Conservation (phyloP, 225 moss, liverwort and hornwort species). For the Antitrichia curtipendula region DNA sequence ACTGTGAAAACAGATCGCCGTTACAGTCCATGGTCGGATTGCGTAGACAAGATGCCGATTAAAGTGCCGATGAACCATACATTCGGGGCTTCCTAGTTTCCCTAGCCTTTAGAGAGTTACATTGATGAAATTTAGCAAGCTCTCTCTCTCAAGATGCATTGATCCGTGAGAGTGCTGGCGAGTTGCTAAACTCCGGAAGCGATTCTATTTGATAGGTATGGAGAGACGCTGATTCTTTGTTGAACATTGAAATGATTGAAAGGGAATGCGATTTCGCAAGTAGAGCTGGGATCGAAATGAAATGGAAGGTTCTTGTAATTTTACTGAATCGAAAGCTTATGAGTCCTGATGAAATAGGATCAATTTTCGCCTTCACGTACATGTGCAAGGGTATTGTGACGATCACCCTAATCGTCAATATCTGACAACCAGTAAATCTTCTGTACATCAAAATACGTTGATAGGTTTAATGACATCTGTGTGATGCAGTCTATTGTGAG, state of each 20-base stretch:
- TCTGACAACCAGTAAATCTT: background rate
- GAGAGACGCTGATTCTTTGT: background rate
- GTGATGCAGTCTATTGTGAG: background rate
- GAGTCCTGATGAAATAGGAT: background rate
- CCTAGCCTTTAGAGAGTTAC: background rate
- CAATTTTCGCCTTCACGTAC: background rate
- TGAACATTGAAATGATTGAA: background rate
- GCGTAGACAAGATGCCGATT: constrained; percentile 9
- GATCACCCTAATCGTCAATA: background rate
- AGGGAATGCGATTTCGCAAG: background rate
- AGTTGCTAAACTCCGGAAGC: background rate
- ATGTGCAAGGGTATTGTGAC: background rate
- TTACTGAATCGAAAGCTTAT: background rate
- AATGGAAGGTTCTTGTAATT: background rate
- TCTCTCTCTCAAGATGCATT: background rate
- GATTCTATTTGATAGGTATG: background rate
- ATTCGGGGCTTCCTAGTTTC: background rate
- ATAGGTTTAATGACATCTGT: background rate
- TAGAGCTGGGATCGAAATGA: background rate
- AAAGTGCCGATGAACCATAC: background rate
- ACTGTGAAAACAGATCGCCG: background rate
- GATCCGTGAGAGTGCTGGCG: background rate
- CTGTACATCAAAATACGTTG: background rate
- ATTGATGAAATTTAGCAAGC: background rate
- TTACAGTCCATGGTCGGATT: constrained; percentile 18